These are phyloP conservation scores for Salix koriyanagi DNA, from an alignment of 345 rosid species.

Conservation along the genomic window DNA sequence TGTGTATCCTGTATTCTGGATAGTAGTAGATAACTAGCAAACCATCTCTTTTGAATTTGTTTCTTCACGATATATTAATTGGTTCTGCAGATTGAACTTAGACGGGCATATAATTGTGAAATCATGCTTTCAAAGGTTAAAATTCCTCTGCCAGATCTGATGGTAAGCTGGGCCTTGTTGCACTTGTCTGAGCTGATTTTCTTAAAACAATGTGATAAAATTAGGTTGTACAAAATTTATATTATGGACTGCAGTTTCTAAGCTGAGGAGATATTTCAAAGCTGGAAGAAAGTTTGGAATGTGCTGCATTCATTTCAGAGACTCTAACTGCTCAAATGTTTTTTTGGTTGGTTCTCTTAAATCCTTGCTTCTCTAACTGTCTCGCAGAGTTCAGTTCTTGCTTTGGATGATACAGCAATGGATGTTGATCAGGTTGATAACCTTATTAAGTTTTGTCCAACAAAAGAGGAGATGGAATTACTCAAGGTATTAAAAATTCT, in stretches of 20 bases:
- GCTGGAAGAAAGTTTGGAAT: background rate
- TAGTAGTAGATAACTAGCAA: background rate
- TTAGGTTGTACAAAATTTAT: background rate
- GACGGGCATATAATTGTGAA: conserved; percentile 82
- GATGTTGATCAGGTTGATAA: conserved; percentile 82
- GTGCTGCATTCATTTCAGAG: background rate
- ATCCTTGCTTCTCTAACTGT: conserved; percentile 18
- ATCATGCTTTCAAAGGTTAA: conserved; percentile 84
- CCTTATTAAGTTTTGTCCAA: conserved; percentile 78
- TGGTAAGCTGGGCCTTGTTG: conserved; percentile 43
- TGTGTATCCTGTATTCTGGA: background rate
- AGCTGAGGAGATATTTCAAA: background rate
- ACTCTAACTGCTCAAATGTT: conserved; percentile 5
- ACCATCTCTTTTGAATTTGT: background rate
- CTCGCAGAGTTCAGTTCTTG: conserved; percentile 65
- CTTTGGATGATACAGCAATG: conserved; percentile 67
- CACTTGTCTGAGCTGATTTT: conserved; percentile 15
- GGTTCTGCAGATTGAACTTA: conserved; percentile 69
- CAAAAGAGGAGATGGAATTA: conserved; percentile 75
- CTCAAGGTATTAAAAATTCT: conserved; percentile 44
- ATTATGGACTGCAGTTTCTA: background rate
- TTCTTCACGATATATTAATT: conserved; percentile 28
- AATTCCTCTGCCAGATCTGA: conserved; percentile 66
- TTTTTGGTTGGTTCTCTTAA: conserved; percentile 6
- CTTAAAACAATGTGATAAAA: background rate